Base-by-base conservation (phyloP, 257 asterid species). In the Fraxinus excelsior region DNA sequence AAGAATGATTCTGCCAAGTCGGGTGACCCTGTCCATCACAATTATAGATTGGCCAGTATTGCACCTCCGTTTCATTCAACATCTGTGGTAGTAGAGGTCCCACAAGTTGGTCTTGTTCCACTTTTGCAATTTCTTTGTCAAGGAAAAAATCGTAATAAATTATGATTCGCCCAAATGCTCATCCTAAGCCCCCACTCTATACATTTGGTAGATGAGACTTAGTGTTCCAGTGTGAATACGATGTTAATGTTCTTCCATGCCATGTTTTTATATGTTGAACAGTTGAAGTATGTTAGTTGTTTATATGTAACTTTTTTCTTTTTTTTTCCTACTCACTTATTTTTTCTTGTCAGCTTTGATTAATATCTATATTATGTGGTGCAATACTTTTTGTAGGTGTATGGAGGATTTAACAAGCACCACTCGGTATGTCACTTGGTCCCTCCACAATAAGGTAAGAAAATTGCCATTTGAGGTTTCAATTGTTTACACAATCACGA, bases 361-460 rank as follows among this genome's bases (percentile, higher is more conserved):
- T 51, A 44, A 67, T 74, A 14, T 21, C 23, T 34, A 46, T 42
- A 67, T 78, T 65, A 31, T 70, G 74, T 66, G 78, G 58, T 68
- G 16, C 77, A 44, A 56, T 40, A 79, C 49, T 82, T 21, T 78
- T 78, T 76, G 62, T 90, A 94, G 99, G 86, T 92, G 97, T 81
- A 91, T 94, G 97, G 99, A 94, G 82, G 99, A 94, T 84, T 83
- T 94, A 81, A 87, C 88, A 79, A 94, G 99, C 92, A 94, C 99
- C 62, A 94, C 97, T 70, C 99, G 97, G 73, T 94, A 94, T 46
- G 99, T 94, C 80, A 83, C 99, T 9, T 94, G 98, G 99, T 92
- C 99, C 68, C 99, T 94, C 86, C 97, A 92, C 89, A 94, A 92
- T 82, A 94, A 94, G 97, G 98, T 94, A 42, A 23, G 83, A 40